A percentile compares a stretch with the other conserved stretches of the same genome.
These are phyloP conservation scores for Metschnikowia henanensis DNA, from an alignment of 805 yeast species.

Conservation along the genomic window DNA sequence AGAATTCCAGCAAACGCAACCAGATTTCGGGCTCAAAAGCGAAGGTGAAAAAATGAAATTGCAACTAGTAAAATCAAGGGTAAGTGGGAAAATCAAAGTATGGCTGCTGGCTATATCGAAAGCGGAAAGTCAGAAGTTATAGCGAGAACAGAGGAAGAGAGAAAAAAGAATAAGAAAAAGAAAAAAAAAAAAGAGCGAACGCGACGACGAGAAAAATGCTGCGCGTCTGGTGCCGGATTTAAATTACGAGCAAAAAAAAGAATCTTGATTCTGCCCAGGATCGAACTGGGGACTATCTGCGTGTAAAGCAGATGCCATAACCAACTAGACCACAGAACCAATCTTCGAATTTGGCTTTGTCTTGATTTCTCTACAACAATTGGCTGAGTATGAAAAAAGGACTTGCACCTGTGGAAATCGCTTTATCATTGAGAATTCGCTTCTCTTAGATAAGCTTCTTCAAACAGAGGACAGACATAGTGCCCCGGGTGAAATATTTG, in stretches of 20 bases:
- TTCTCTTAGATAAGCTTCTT: too few species aligned
- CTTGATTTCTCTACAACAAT: too few species aligned
- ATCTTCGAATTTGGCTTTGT: slow-evolving; percentile 1
- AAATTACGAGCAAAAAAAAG: slow-evolving; percentile 10
- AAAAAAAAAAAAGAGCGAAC: slow-evolving; percentile 1
- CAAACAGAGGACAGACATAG: too few species aligned
- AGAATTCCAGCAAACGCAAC: too few species aligned
- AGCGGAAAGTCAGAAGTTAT: slow-evolving; percentile 1
- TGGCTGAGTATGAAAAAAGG: too few species aligned
- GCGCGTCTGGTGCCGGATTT: background rate
- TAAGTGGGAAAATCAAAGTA: background rate
- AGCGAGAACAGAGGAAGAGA: background rate
- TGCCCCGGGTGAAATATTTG: too few species aligned
- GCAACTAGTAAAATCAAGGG: too few species aligned
- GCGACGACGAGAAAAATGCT: background rate
- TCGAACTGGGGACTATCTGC: slow-evolving; percentile 99
- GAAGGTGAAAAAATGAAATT: background rate
- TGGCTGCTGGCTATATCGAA: slow-evolving; percentile 5
- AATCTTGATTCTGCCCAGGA: slow-evolving; percentile 96
- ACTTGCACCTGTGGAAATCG: too few species aligned
- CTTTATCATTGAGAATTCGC: too few species aligned
- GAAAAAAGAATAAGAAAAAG: background rate
- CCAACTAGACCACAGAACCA: slow-evolving; percentile 99
- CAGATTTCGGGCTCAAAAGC: background rate
- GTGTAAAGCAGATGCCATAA: slow-evolving; percentile 99